A percentile compares a stretch with the other conserved stretches of the same genome.
phyloP scores from a whole-genome alignment of 2,329 filamentous ascomycete genomes.

The Aspergillus flavus region DNA sequence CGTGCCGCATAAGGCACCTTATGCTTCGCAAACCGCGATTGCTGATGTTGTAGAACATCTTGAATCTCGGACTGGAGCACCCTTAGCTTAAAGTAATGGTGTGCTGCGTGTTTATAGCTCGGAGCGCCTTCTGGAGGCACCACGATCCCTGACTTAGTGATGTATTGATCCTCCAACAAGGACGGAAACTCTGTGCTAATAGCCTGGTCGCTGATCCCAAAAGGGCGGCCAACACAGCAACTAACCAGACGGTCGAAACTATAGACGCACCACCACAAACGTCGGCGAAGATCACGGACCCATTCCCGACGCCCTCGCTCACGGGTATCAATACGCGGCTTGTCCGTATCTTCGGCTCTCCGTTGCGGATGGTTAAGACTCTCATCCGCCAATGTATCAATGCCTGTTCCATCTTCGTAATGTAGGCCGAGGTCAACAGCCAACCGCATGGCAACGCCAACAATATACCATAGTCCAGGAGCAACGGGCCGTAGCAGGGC shows the following conservation, averaged over 20 bases:
- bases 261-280: conserved; percentile 97
- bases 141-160: conserved; percentile 76
- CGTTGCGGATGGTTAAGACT: conserved; percentile 20
- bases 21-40: conserved; percentile 75
- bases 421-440: conserved; percentile 91
- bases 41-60: conserved; percentile 89
- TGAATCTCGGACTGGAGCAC: conserved; percentile 92
- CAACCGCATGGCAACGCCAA: conserved; percentile 86
- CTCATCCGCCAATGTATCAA: conserved; percentile 53
- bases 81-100: conserved; percentile 89
- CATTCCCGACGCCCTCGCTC: conserved; percentile 75
- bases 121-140: conserved; percentile 64
- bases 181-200: conserved; percentile 96
- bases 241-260: conserved; percentile 93
- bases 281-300: conserved; percentile 79
- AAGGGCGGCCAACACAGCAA: conserved; percentile 88
- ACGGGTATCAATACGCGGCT: conserved; percentile 49
- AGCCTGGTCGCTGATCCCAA: conserved; percentile 93
- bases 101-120: conserved; percentile 86
- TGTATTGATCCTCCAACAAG: conserved; percentile 81
- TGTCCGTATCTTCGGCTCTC: conserved; percentile 27
- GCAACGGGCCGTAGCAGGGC: conserved; percentile 88
- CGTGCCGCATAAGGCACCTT: conserved; percentile 66
- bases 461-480: conserved; percentile 95
- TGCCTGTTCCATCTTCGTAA: conserved; percentile 80